Conservation (phyloP, 202 grass and related monocot genomes). For the Zoysia matrella region DNA sequence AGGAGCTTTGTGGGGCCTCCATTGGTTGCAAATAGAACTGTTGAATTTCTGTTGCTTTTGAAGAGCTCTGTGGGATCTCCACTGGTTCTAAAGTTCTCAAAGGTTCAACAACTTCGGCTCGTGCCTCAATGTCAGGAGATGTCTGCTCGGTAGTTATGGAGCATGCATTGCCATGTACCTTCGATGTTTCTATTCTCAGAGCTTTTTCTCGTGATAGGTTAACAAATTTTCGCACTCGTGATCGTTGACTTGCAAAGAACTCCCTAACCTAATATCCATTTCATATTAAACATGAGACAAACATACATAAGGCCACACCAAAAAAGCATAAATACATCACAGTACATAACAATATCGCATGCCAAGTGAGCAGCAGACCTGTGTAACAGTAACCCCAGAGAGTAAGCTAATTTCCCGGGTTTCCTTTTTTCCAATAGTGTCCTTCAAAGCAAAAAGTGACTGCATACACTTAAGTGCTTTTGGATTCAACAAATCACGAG, state of each 20-base stretch:
- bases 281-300: conserved; percentile 15
- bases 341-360: conserved; percentile 28
- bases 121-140: conserved; percentile 42
- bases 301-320: conserved; percentile 12
- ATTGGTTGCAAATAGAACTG: conserved; percentile 28
- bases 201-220: conserved; percentile 75
- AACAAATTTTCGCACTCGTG: conserved; percentile 85
- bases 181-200: conserved; percentile 56
- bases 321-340: conserved; percentile 18
- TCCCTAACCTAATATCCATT: conserved; percentile 66
- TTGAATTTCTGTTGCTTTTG: neutral
- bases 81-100: conserved; percentile 44
- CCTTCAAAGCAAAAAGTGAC: conserved; percentile 95
- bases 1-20: conserved; percentile 2
- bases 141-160: conserved; percentile 50
- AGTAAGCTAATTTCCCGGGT: conserved; percentile 84
- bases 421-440: conserved; percentile 96
- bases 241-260: conserved; percentile 81
- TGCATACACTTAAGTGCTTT: conserved; percentile 91
- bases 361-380: conserved; percentile 58
- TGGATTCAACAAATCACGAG: conserved; percentile 91
- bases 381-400: conserved; percentile 79
- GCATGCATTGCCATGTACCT: conserved; percentile 31
- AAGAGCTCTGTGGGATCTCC: conserved; percentile 39
- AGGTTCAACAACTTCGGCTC: conserved; percentile 49